Conservation (phyloP, 2,329 filamentous ascomycete species). For the Microdochium bolleyi region DNA sequence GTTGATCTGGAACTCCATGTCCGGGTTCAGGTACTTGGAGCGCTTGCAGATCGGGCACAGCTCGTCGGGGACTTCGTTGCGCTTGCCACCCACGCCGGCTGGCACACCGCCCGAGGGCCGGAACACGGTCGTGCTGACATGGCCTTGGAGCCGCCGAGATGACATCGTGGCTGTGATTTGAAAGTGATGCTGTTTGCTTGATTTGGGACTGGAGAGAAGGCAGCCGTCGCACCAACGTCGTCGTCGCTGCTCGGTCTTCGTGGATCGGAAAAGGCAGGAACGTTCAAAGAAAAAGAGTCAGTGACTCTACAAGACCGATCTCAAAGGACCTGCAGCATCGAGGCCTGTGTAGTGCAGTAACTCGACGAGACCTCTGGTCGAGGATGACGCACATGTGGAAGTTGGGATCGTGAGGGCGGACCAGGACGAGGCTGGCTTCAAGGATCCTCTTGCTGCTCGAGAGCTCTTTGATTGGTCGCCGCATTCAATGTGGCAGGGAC, state of each 20-base stretch:
- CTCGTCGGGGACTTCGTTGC: constrained; percentile 41
- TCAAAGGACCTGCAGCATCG: too few relatives aligned
- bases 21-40: constrained; percentile 86
- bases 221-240: not conserved
- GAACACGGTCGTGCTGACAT: not conserved
- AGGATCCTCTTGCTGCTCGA: too few relatives aligned
- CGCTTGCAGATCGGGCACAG: constrained; percentile 98
- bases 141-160: not conserved
- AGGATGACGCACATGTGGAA: too few relatives aligned
- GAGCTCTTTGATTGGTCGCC: not conserved
- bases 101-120: not conserved
- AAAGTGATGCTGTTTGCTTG: not conserved
- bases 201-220: not conserved
- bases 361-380: too few relatives aligned
- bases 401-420: too few relatives aligned
- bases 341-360: too few relatives aligned
- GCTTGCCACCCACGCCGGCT: not conserved
- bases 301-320: not conserved
- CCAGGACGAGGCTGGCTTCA: too few relatives aligned
- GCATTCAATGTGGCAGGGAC: not conserved
- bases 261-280: too few relatives aligned
- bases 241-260: not conserved
- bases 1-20: constrained; percentile 94
- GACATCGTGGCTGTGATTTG: not conserved
- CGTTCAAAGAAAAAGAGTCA: too few relatives aligned